Percentiles rank a stretch among this genome's conserved stretches.
These are phyloP conservation scores for Penicillium sp. DNA, from an alignment of 2,329 filamentous ascomycete species.

Conservation along the genomic window DNA sequence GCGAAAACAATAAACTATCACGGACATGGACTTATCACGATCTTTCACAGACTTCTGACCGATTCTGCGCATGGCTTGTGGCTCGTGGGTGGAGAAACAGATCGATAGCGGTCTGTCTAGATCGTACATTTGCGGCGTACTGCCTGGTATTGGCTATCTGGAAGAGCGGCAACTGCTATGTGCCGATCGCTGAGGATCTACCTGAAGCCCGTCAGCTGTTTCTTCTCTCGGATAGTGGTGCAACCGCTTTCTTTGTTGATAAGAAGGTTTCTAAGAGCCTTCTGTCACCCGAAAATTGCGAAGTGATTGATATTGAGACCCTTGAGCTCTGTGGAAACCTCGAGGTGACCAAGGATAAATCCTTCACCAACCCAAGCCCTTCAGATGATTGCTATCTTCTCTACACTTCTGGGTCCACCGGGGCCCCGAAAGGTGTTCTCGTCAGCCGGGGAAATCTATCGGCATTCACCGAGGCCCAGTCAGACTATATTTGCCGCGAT, in stretches of 20 bases:
- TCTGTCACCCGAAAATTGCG: conserved; percentile 1
- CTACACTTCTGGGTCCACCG: conserved; percentile 21
- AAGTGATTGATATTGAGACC: conserved; percentile 2
- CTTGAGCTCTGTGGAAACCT: neutral
- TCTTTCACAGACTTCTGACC: neutral
- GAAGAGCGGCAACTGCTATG: conserved; percentile 18
- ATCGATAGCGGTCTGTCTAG: conserved; percentile 4
- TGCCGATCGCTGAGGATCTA: conserved; percentile 17
- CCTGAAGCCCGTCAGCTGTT: conserved; percentile 11
- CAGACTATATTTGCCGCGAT: conserved; percentile 13
- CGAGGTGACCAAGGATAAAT: neutral
- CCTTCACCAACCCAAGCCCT: neutral
- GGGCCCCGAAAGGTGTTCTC: conserved; percentile 18
- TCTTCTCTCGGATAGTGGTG: conserved; percentile 1
- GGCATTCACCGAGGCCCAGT: conserved; percentile 13
- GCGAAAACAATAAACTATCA: neutral
- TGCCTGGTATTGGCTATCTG: conserved; percentile 14
- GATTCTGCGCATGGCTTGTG: neutral
- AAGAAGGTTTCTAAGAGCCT: neutral
- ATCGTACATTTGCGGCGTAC: conserved; percentile 12
- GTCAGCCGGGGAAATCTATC: conserved; percentile 14
- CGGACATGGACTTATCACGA: conserved; percentile 5
- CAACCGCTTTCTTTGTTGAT: conserved; percentile 10
- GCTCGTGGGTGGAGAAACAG: neutral
- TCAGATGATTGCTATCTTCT: conserved; percentile 3